Base-by-base conservation (phyloP, 129 eudicot genomes). In the Ambrosia trifida region DNA sequence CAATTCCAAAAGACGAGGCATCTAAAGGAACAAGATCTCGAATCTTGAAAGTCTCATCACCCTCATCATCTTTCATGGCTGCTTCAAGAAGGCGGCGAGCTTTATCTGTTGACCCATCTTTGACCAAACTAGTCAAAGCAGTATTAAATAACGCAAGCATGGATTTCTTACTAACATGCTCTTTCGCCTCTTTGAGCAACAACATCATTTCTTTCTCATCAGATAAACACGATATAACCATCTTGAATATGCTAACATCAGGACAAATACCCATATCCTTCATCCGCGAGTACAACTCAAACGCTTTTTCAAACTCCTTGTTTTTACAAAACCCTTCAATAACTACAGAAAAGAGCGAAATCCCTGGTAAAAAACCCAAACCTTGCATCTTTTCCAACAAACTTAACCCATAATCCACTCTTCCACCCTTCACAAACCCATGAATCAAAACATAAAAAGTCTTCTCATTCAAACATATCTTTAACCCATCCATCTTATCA, bases 381-480 rank as follows among this genome's bases (percentile, higher is more conserved):
- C 14, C 77, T 61, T 20, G 81, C 98, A 91, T 91, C 80, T 81
- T 86, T 64, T 81, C 76, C 7, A 86, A 81, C n/a, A 91, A 64
- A 16, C 75, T 78, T 68, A 88, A 74, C 33, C 85, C 96, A 45
- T 81, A 75, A 63, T 85, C 94, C 7, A 84, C 86, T 64, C 81
- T 83, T 1, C 66, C 65, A 67, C 66, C 83, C 72, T 68, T 84
- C 69, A 81, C 89, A 70, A 91, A 86, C 78, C 98, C 98, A 68
- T 91, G 95, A 61, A 91, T 83, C 81, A 91, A 68, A 72, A 86
- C 82, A 77, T 62, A 86, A 65, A 75, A 81, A 17, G 96, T 91
- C 80, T 86, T 91, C 83, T 86, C 94, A 24, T 81, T 91, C 78
- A 91, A 78, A 31, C 49, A 75, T 44, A 86, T 57, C 63, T 79